phyloP scores from a whole-genome alignment of 139 green algal species.

The Chlamydomonas applanata region DNA sequence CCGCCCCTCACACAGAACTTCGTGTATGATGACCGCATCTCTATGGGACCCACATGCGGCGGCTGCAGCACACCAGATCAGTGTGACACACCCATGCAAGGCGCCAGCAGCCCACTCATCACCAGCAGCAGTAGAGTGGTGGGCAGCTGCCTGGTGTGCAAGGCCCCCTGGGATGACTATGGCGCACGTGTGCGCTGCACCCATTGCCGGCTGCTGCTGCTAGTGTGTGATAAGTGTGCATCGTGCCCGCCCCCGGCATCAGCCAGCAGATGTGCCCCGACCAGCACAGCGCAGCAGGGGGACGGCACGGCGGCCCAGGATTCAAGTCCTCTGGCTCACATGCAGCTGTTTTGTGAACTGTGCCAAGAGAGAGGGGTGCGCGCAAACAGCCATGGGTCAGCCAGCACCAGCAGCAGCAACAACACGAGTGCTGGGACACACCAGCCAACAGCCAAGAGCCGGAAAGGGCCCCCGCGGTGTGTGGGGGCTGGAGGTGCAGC shows the following conservation, averaged over 20 bases:
- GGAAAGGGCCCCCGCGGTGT: no score
- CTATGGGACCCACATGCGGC: conserved; percentile 17
- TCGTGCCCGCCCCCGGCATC: no score
- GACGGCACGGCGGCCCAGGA: not conserved
- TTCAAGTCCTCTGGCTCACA: not conserved
- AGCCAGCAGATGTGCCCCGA: conserved; percentile 4
- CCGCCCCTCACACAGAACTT: conserved; percentile 4
- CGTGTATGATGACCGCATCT: conserved; percentile 64
- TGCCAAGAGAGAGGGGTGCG: conserved; percentile 4
- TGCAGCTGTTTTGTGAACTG: conserved; percentile 26
- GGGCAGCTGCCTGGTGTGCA: conserved; percentile 60
- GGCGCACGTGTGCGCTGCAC: conserved; percentile 24
- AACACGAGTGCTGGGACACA: no score
- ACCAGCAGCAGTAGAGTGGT: conserved; percentile 17
- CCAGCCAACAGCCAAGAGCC: no score
- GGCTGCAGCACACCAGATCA: not conserved
- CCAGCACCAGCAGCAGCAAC: no score
- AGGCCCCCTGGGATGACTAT: conserved; percentile 58
- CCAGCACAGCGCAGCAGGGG: no score
- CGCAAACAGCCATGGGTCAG: no score
- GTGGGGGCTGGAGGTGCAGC: no score
- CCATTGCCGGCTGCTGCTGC: conserved; percentile 38
- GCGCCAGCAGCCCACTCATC: not conserved
- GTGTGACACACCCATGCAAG: no score
- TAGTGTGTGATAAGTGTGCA: conserved; percentile 32